Conservation (phyloP, 2,329 filamentous ascomycete genomes). For the Sporothrix schenckii region DNA sequence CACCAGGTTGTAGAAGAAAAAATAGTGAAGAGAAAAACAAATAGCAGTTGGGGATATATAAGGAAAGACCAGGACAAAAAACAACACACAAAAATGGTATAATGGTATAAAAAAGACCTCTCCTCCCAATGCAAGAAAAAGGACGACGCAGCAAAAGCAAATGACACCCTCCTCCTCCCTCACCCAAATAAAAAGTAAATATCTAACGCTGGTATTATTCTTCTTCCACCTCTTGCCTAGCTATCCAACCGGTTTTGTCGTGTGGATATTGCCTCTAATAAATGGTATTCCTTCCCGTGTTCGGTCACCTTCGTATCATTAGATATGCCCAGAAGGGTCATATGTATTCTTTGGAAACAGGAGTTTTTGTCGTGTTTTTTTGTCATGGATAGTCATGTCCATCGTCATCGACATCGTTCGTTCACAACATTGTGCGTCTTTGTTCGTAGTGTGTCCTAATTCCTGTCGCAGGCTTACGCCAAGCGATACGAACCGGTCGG, state of each 20-base stretch:
- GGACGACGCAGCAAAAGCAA: background rate
- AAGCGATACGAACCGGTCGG: slow-evolving; percentile 35
- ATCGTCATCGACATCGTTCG: background rate
- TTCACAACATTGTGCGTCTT: background rate
- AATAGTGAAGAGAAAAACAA: slow-evolving; percentile 24
- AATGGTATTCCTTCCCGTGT: background rate
- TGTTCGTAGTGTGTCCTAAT: background rate
- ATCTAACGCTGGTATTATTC: background rate
- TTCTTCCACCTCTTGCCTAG: background rate
- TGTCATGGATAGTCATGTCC: background rate
- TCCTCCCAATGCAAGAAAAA: slow-evolving; percentile 28
- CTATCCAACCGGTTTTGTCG: background rate
- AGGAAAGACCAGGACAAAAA: slow-evolving; percentile 30
- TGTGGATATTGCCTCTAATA: slow-evolving; percentile 1
- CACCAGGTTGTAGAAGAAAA: slow-evolving; percentile 7
- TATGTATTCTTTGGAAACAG: background rate
- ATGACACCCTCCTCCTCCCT: background rate
- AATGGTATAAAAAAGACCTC: slow-evolving; percentile 24
- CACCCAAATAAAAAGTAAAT: background rate
- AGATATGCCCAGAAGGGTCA: background rate
- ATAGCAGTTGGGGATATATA: slow-evolving; percentile 30
- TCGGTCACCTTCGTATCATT: background rate
- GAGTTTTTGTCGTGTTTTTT: background rate
- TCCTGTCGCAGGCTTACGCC: slow-evolving; percentile 23
- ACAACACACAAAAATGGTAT: slow-evolving; percentile 20